Percentiles rank a stretch among this genome's conserved stretches.
phyloP scores from a whole-genome alignment of 176 grass and related monocot genomes.

The Areca catechu region DNA sequence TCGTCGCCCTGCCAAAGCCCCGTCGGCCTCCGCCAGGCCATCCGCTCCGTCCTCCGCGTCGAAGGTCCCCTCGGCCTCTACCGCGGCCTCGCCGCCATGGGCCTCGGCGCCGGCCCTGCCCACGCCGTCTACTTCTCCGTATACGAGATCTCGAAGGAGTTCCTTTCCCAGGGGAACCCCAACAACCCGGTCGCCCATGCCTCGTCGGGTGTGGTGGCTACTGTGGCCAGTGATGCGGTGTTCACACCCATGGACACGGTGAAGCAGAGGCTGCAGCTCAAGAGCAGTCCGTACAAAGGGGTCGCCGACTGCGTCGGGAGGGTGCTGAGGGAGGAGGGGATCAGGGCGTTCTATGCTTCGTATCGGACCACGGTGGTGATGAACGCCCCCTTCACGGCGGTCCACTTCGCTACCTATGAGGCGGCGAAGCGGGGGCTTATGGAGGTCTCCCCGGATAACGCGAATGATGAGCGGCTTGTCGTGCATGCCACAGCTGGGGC shows the following conservation, averaged over 20 bases:
- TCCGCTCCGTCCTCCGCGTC: constrained; percentile 29
- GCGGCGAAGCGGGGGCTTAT: constrained; percentile 62
- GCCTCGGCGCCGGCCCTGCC: constrained; percentile 64
- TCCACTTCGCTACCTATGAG: constrained; percentile 83
- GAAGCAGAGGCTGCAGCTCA: constrained; percentile 91
- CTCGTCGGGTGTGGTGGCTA: constrained; percentile 61
- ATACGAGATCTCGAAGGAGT: constrained; percentile 64
- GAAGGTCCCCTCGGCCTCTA: constrained; percentile 53
- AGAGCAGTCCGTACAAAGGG: constrained; percentile 65
- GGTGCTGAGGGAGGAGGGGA: constrained; percentile 62
- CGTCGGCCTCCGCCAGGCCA: constrained; percentile 10
- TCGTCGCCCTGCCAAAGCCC: constrained; percentile 37
- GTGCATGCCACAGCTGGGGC: constrained; percentile 81
- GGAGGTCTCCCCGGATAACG: constrained; percentile 35
- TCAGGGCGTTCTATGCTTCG: constrained; percentile 49
- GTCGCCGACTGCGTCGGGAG: constrained; percentile 62
- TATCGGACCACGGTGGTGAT: constrained; percentile 77
- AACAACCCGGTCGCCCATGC: constrained; percentile 77
- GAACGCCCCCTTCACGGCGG: constrained; percentile 80
- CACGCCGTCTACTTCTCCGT: constrained; percentile 94
- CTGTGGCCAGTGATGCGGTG: constrained; percentile 64
- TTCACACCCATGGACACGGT: constrained; percentile 94
- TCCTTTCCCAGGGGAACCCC: constrained; percentile 41
- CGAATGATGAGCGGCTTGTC: constrained; percentile 55
- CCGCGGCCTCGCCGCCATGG: constrained; percentile 81